Conservation (phyloP, 805 yeast genomes). For the Kodamaea laetipori region DNA sequence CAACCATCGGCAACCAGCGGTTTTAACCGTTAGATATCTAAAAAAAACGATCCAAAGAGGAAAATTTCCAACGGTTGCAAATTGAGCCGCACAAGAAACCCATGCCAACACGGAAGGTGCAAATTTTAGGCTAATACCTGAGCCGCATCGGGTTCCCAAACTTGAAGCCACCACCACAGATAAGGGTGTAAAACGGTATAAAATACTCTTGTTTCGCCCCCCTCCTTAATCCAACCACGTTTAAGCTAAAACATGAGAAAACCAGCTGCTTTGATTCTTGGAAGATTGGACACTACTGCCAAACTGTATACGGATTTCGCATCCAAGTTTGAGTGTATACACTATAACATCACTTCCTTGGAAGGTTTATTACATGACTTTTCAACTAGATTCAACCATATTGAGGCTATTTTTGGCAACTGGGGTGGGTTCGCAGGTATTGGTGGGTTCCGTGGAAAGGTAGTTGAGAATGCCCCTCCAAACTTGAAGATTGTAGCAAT, state of each 20-base stretch:
- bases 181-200: conserved; percentile 1
- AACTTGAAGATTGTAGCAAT: conserved; percentile 24
- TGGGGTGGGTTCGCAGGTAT: conserved; percentile 25
- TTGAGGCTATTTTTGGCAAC: conserved; percentile 27
- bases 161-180: not conserved
- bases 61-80: not conserved
- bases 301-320: conserved; percentile 21
- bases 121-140: too few species aligned
- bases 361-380: conserved; percentile 22
- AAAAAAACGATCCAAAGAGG: not conserved
- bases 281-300: conserved; percentile 21
- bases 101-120: too few species aligned
- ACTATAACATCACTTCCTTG: conserved; percentile 19
- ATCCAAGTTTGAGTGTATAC: conserved; percentile 22
- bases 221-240: not conserved
- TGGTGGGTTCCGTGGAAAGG: conserved; percentile 25
- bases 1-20: conserved; percentile 1
- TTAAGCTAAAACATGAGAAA: conserved; percentile 12
- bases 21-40: not conserved
- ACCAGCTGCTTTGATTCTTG: conserved; percentile 26
- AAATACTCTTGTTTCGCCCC: not conserved
- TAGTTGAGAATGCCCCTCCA: conserved; percentile 21
- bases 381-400: conserved; percentile 17
- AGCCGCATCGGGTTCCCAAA: too few species aligned
- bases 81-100: not conserved